phyloP scores from a whole-genome alignment of 2,329 filamentous ascomycete genomes.

The Alternaria ventricosa region DNA sequence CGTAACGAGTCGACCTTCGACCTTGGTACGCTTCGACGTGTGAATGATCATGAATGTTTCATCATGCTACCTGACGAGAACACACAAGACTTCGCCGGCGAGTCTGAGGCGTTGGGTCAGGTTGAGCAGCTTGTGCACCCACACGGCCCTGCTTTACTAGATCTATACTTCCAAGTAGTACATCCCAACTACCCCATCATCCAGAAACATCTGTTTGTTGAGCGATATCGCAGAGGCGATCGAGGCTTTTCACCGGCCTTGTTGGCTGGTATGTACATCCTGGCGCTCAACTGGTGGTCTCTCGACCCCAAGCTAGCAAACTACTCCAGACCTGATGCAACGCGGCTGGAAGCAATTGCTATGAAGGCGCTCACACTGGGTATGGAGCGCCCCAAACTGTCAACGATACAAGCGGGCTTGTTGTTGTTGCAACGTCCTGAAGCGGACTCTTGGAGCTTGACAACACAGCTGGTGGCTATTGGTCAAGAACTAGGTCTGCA shows the following conservation, averaged over 20 bases:
- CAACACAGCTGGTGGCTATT: constrained; percentile 84
- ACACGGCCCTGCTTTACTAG: constrained; percentile 77
- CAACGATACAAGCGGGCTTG: constrained; percentile 78
- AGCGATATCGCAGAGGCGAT: constrained; percentile 76
- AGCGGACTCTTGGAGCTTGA: constrained; percentile 82
- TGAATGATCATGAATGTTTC: constrained; percentile 80
- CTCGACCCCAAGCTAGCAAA: constrained; percentile 70
- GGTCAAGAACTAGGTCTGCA: constrained; percentile 88
- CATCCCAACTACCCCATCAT: constrained; percentile 84
- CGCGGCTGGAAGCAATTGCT: constrained; percentile 75
- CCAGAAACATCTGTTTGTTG: constrained; percentile 79
- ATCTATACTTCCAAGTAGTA: constrained; percentile 81
- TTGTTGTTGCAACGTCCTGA: constrained; percentile 77
- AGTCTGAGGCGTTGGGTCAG: constrained; percentile 70
- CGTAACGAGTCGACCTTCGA: constrained; percentile 80
- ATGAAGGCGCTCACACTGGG: constrained; percentile 75
- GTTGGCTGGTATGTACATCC: constrained; percentile 80
- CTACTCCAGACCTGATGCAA: constrained; percentile 73
- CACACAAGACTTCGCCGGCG: constrained; percentile 74
- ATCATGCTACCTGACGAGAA: constrained; percentile 77
- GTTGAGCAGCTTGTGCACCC: constrained; percentile 79
- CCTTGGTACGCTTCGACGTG: constrained; percentile 69
- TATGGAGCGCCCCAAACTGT: constrained; percentile 81
- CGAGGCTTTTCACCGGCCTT: constrained; percentile 77
- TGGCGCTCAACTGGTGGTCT: constrained; percentile 89